Evolutionary conservation across 2,329 filamentous ascomycete genomes (phyloP).

Genomic region (Paraphaeosphaeria minitans): DNA sequence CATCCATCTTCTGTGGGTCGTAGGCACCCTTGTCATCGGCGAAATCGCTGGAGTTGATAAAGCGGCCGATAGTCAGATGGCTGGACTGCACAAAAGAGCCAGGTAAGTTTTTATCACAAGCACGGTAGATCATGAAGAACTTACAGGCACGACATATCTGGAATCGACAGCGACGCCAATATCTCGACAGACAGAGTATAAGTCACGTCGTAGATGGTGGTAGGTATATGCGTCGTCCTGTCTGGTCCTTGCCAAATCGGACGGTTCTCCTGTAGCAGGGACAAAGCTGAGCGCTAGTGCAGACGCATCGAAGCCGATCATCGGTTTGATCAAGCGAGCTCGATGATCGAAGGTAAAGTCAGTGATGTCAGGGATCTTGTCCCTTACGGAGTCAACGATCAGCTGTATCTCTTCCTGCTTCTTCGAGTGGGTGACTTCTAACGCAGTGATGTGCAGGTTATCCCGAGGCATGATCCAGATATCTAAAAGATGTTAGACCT

Average conservation of each 20-base stretch:
- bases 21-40: constrained; percentile 48
- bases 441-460: constrained; percentile 80
- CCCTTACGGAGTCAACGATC: constrained; percentile 63
- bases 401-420: constrained; percentile 70
- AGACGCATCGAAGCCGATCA: constrained; percentile 81
- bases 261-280: constrained; percentile 70
- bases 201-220: constrained; percentile 83
- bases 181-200: constrained; percentile 66
- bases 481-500: constrained; percentile 54
- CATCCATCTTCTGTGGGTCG: constrained; percentile 61
- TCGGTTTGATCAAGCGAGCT: constrained; percentile 77
- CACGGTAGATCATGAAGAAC: neutral
- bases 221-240: constrained; percentile 77
- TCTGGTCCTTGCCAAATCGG: constrained; percentile 36
- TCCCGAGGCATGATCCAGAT: constrained; percentile 85
- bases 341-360: constrained; percentile 71
- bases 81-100: constrained; percentile 58
- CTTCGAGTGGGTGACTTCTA: constrained; percentile 83
- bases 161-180: constrained; percentile 74
- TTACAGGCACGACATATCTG: constrained; percentile 77
- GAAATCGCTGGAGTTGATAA: constrained; percentile 69
- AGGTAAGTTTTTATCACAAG: neutral
- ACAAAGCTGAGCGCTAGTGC: constrained; percentile 88
- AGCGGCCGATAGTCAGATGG: constrained; percentile 86
- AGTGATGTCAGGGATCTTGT: constrained; percentile 64